Evolutionary conservation across 352 stramenopile species (phyloP), one percentile per base, ranked within the genome.

Genomic region (Globisporangium emineosum): DNA sequence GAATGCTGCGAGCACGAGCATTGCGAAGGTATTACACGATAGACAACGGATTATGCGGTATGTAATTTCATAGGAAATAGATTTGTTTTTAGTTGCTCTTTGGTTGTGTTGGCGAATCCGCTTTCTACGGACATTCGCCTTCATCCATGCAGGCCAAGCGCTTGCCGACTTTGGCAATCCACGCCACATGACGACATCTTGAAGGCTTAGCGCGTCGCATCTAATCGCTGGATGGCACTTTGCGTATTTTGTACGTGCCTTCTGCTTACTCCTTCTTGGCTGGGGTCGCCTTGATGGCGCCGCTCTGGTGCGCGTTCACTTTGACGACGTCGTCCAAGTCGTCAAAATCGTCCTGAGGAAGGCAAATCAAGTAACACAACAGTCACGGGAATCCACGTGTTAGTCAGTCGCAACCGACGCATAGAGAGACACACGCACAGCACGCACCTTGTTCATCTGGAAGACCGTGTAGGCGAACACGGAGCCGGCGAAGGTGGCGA

Each of bases 381-480:
- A 1, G 21, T 33, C 10, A 9, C 10, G n/a, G n/a, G n/a, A n/a
- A n/a, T n/a, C n/a, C n/a, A n/a, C n/a, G n/a, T n/a, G n/a, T n/a
- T n/a, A n/a, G n/a, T n/a, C n/a, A n/a, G n/a, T n/a, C n/a, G n/a
- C n/a, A n/a, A n/a, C n/a, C n/a, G n/a, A 30, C 13, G 33, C 27
- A 13, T 50, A 49, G 19, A 21, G 29, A 32, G 29, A 32, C 29
- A 17, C 3, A 23, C 21, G 29, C 51, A 29, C 29, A 32, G 29
- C 29, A 32, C 64, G 55, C 69, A 94, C 85, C 72, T 86, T 85
- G 70, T 76, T 88, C 83, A 94, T 89, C 70, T 94, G 78, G 61
- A 81, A 73, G 52, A 94, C 81, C 33, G 85, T 92, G 71, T 94
- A 94, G 29, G 69, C 65, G 45, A 92, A 94, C 55, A 94, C 75